Evolutionary conservation across 2,329 filamentous ascomycete genomes (phyloP), one percentile per base, ranked within the genome.

Genomic region (Coniella lustricola): DNA sequence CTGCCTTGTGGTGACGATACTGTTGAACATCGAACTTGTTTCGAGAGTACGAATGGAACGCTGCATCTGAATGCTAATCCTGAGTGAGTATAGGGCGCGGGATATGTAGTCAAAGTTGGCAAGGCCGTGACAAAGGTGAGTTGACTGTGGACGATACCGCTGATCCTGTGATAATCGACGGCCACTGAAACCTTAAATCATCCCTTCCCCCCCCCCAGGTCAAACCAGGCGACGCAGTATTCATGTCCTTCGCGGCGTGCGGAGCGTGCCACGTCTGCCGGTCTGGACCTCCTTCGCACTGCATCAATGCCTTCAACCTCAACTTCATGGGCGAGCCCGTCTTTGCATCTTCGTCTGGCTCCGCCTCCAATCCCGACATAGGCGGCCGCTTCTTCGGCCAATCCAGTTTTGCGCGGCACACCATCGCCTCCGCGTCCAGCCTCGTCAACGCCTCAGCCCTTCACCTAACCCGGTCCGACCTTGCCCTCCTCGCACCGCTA

Each of bases 251-350:
- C 56, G 63, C 66, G n/a, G 69, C 65, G 49, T 76, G 73, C 60
- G 55, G 62, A 3, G 53, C 55, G 3, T 79, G 76, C 60, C 60
- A 69, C n/a, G 63, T 68, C 13, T 79, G 76, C 59, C 62, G 62
- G n/a, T 61, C 60, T 1, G 67, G 67, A 4, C 65, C 69, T 25
- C 67, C 68, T 1, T 70, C 71, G 1, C 70, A 77, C 58, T 80
- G 76, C 62, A 54, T 60, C 41, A 55, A 64, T n/a, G 77, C 74
- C 57, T 68, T 67, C 44, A 59, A 64, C 4, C 64, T 71, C 53
- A 79, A 79, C 58, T 79, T 77, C 59, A 75, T 75, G 40, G 46
- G 49, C 57, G 72, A 72, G 2, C 70, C 74, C 49, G 69, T 65
- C 1, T 72, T 69, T 40, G n/a, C n/a, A n/a, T 73, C 71, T 10